Conservation (phyloP, 2,329 filamentous ascomycete species). For the Trichoderma endophyticum region DNA sequence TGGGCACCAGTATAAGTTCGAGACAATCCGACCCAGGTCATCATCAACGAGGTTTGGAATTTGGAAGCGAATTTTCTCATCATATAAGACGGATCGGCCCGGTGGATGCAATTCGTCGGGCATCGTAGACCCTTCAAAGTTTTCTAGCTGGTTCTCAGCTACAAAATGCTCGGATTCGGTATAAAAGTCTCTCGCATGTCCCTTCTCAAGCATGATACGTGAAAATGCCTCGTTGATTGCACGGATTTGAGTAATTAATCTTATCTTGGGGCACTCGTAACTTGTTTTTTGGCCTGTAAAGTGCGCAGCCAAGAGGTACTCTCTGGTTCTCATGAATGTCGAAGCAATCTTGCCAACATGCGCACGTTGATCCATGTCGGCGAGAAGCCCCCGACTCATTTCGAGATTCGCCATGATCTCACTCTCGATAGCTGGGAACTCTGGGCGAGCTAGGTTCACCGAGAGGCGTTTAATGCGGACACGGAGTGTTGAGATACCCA, state of each 20-base stretch:
- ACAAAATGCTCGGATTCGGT: no score
- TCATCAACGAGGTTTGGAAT: not conserved
- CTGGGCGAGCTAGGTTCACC: slow-evolving; percentile 38
- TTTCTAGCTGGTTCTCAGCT: not conserved
- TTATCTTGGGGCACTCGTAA: slow-evolving; percentile 31
- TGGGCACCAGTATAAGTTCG: slow-evolving; percentile 23
- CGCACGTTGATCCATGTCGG: slow-evolving; percentile 36
- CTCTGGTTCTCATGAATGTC: slow-evolving; percentile 28
- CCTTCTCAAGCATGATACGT: slow-evolving; percentile 26
- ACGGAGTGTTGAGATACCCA: slow-evolving; percentile 38
- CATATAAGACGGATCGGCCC: not conserved
- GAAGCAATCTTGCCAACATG: slow-evolving; percentile 36
- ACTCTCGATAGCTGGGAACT: slow-evolving; percentile 35
- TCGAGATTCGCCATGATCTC: slow-evolving; percentile 29
- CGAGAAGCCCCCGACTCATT: slow-evolving; percentile 20
- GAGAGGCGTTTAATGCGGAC: slow-evolving; percentile 37
- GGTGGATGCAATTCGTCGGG: not conserved
- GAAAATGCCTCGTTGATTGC: slow-evolving; percentile 39
- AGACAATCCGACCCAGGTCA: slow-evolving; percentile 9
- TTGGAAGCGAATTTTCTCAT: not conserved
- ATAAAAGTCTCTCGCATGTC: slow-evolving; percentile 20
- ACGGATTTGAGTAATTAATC: slow-evolving; percentile 39
- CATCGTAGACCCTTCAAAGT: not conserved
- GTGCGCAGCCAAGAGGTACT: slow-evolving; percentile 34
- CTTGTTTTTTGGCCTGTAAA: slow-evolving; percentile 29